Conservation (phyloP, 2,329 filamentous ascomycete genomes). For the Fusarium camptoceras region DNA sequence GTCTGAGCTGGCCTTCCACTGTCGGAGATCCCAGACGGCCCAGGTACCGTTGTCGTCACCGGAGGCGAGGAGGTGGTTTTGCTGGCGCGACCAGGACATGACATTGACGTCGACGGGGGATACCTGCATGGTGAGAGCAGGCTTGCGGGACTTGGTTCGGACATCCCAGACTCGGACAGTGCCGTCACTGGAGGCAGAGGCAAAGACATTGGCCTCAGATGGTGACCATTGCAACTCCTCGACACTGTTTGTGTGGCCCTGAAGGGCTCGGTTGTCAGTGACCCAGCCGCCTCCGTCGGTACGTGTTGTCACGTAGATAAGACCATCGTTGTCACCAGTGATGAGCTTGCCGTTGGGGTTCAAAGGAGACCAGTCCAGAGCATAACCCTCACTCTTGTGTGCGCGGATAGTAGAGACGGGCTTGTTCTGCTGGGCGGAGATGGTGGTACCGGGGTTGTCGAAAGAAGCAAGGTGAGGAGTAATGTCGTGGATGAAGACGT, state of each 20-base stretch:
- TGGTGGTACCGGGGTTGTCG: conserved; percentile 84
- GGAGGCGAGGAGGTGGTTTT: conserved; percentile 88
- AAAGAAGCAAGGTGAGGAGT: conserved; percentile 90
- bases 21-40: conserved; percentile 95
- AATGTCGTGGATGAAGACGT: conserved; percentile 94
- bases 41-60: conserved; percentile 94
- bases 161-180: conserved; percentile 97
- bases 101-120: conserved; percentile 93
- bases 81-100: conserved; percentile 92
- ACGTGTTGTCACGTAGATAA: conserved; percentile 88
- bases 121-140: conserved; percentile 88
- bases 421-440: conserved; percentile 87
- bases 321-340: conserved; percentile 90
- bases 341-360: conserved; percentile 85
- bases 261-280: conserved; percentile 85
- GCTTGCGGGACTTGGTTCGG: conserved; percentile 86
- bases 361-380: conserved; percentile 90
- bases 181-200: conserved; percentile 92
- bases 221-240: conserved; percentile 99
- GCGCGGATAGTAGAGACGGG: conserved; percentile 87
- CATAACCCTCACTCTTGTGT: conserved; percentile 95
- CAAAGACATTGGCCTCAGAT: conserved; percentile 91
- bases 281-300: conserved; percentile 90
- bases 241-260: conserved; percentile 84
- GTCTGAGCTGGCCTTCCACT: conserved; percentile 79